These are phyloP conservation scores for Rhizoclosmatium globosum DNA, from an alignment of 192 early-diverging fungal species.

Conservation along the genomic window DNA sequence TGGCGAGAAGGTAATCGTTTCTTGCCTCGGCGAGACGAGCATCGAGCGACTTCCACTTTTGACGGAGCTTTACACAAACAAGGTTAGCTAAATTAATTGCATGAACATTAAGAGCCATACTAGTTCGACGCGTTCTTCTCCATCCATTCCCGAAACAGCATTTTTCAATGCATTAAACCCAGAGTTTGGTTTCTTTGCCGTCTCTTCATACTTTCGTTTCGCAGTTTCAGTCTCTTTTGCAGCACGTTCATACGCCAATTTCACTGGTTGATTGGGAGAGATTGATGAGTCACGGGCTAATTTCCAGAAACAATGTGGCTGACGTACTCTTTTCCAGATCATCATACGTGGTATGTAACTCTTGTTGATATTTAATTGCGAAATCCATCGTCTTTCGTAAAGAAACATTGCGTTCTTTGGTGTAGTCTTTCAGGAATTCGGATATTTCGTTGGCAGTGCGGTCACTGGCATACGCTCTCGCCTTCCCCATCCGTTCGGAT, in stretches of 20 bases:
- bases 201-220: constrained; percentile 55
- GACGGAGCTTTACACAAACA: constrained; percentile 27
- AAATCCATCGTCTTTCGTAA: constrained; percentile 48
- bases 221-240: constrained; percentile 54
- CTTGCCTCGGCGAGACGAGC: constrained; percentile 45
- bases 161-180: constrained; percentile 53
- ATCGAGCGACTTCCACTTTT: constrained; percentile 52
- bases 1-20: constrained; percentile 59
- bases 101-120: constrained; percentile 1
- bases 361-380: constrained; percentile 50
- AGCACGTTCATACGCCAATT: constrained; percentile 53
- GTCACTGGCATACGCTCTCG: constrained; percentile 40
- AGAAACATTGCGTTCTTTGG: constrained; percentile 33
- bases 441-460: constrained; percentile 43
- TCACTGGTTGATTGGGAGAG: constrained; percentile 1
- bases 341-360: constrained; percentile 53
- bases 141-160: constrained; percentile 55
- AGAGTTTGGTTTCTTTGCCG: constrained; percentile 51
- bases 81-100: neutral
- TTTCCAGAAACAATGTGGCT: too few relatives aligned
- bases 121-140: constrained; percentile 52
- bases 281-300: too few relatives aligned
- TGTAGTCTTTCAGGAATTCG: constrained; percentile 54
- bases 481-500: constrained; percentile 46
- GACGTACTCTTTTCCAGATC: constrained; percentile 52